Conservation (phyloP, 192 early-diverging fungal species). For the Podila epigama region DNA sequence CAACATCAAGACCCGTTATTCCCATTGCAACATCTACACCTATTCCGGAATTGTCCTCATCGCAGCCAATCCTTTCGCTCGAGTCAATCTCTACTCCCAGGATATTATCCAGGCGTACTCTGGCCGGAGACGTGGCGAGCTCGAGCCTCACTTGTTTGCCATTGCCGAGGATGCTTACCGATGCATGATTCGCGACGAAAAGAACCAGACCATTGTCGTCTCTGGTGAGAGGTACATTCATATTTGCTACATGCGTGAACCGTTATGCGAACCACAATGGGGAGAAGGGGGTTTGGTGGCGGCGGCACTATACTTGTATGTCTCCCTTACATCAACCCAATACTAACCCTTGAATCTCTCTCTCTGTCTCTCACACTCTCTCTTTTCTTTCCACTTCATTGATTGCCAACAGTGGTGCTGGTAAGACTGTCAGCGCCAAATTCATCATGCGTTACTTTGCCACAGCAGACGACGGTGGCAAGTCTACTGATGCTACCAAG, state of each 20-base stretch:
- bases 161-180: slow-evolving; percentile 98
- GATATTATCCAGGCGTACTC: slow-evolving; percentile 94
- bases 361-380: neutral
- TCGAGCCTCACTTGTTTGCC: slow-evolving; percentile 98
- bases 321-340: too few species aligned
- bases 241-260: too few species aligned
- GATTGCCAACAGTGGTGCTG: slow-evolving; percentile 75
- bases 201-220: slow-evolving; percentile 98
- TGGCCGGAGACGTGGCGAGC: slow-evolving; percentile 90
- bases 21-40: slow-evolving; percentile 96
- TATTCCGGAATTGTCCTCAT: slow-evolving; percentile 99
- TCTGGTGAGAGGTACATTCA: slow-evolving; percentile 86
- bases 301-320: too few species aligned
- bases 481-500: slow-evolving; percentile 48
- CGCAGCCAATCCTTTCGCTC: slow-evolving; percentile 95
- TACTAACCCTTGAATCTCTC: too few species aligned
- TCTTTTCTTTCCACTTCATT: slow-evolving; percentile 10
- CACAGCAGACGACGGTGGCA: slow-evolving; percentile 74
- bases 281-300: neutral
- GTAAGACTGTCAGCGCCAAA: slow-evolving; percentile 96
- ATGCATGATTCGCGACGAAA: slow-evolving; percentile 89
- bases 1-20: slow-evolving; percentile 90
- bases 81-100: slow-evolving; percentile 88
- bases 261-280: neutral
- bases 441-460: slow-evolving; percentile 99